These are phyloP conservation scores for Clonostachys rhizophaga DNA, from an alignment of 2,329 filamentous ascomycete genomes.

Conservation along the genomic window DNA sequence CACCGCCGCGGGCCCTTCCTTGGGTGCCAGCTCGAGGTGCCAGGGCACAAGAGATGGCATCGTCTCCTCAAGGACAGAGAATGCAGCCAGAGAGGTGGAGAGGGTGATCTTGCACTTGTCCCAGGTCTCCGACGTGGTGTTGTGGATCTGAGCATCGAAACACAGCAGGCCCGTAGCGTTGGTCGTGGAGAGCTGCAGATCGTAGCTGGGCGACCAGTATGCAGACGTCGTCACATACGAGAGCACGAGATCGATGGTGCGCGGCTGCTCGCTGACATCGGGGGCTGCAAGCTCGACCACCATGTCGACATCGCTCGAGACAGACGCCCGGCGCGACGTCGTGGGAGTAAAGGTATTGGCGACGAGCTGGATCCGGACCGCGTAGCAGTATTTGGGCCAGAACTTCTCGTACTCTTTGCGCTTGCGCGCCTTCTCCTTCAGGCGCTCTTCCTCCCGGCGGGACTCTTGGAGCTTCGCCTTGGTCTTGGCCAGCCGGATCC, in stretches of 20 bases:
- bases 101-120: conserved; percentile 53
- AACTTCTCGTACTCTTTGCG: conserved; percentile 36
- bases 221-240: conserved; percentile 55
- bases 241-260: conserved; percentile 41
- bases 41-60: conserved; percentile 52
- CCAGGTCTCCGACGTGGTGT: conserved; percentile 62
- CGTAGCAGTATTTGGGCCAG: conserved; percentile 45
- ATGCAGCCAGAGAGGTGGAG: conserved; percentile 59
- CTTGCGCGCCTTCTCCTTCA: conserved; percentile 36
- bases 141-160: conserved; percentile 60
- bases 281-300: conserved; percentile 17
- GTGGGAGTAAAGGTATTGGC: conserved; percentile 26
- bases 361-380: conserved; percentile 46
- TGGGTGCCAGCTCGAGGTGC: conserved; percentile 44
- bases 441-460: conserved; percentile 26
- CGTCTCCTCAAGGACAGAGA: conserved; percentile 47
- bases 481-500: conserved; percentile 23
- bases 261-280: too few relatives aligned
- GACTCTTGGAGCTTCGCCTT: conserved; percentile 25
- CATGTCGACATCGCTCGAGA: conserved; percentile 49
- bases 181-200: conserved; percentile 55
- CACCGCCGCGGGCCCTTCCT: conserved; percentile 13
- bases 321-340: conserved; percentile 43
- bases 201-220: conserved; percentile 58
- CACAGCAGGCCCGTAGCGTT: conserved; percentile 45